Percentiles rank a stretch among this genome's conserved stretches.
Conservation (phyloP, 2,329 filamentous ascomycete genomes). For the Sporothrix schenckii region DNA sequence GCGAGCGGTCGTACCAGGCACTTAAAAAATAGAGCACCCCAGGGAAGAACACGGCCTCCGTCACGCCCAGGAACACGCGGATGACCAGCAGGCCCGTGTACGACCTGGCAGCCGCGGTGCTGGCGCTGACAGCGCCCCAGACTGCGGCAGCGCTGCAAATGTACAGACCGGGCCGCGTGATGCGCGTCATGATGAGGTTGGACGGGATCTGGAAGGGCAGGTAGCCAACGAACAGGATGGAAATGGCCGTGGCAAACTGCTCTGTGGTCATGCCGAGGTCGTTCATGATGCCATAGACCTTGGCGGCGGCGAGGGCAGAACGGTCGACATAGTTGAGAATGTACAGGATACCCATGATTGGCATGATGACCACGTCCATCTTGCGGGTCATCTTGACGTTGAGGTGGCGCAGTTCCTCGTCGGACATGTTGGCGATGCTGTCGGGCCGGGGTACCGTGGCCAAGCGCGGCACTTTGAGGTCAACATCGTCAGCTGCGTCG, state of each 20-base stretch:
- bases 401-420: constrained; percentile 12
- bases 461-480: background rate
- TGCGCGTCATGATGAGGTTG: constrained; percentile 48
- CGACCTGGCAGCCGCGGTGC: background rate
- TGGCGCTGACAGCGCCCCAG: constrained; percentile 30
- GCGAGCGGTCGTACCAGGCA: constrained; percentile 25
- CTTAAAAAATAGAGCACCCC: constrained; percentile 30
- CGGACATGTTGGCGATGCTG: constrained; percentile 17
- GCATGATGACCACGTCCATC: constrained; percentile 34
- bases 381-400: constrained; percentile 34
- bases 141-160: constrained; percentile 30
- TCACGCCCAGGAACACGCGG: constrained; percentile 32
- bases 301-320: constrained; percentile 33
- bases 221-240: constrained; percentile 65
- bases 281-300: constrained; percentile 33
- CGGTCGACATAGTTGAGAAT: constrained; percentile 36
- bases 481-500: background rate
- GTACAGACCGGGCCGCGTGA: constrained; percentile 32
- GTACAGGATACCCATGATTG: constrained; percentile 31
- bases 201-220: constrained; percentile 64
- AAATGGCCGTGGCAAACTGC: constrained; percentile 63
- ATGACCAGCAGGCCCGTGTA: constrained; percentile 34
- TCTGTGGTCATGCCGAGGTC: constrained; percentile 41
- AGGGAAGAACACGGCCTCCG: constrained; percentile 28
- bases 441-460: background rate